Evolutionary conservation across 805 yeast genomes (phyloP), one percentile per base, ranked within the genome.

Genomic region (Candida vartiovaarae): DNA sequence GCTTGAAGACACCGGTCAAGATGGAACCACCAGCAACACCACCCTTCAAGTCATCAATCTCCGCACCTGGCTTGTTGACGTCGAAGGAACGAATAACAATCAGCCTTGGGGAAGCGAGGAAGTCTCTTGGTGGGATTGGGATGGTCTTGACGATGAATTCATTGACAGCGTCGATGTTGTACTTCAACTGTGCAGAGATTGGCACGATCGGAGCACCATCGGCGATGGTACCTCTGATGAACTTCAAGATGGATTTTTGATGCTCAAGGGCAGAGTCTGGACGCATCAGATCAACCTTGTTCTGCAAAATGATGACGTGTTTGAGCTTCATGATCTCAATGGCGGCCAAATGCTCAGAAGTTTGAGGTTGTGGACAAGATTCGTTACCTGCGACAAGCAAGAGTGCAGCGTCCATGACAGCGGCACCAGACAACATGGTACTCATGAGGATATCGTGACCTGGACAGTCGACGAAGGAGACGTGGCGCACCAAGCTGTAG

Each of bases 21-120:
- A 93, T 91, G 42, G 96, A 88, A 56, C 99, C 99, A 75, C 99
- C 99, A 38, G 99, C 99, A 64, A 93, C 98, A 81, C 99, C 99
- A 61, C 99, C 99, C 72, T 90, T 90, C 65, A 93, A 78, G 59
- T 91, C 98, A 54, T 84, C 90, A 55, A 95, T 87, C 69, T 90
- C 97, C 36, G 96, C 82, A 72, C 99, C 99, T 48, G 99, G 99
- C 70, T 88, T 90, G 74, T 93, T 93, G 53, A 93, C 99, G 68
- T 93, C 99, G 65, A 93, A 93, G 31, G 98, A 91, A 74, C 99
- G 84, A 61, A 93, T 95, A 45, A 93, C 98, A 64, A 93, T 93
- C 59, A 93, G 80, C 62, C 95, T 82, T 58, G 99, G 99, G 47
- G 89, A 80, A 35, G 95, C 95, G 53, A 81, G 67, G 68, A 95